Evolutionary conservation across 805 yeast species (phyloP), one percentile per base, ranked within the genome.

Genomic region (Naumovozyma baii): DNA sequence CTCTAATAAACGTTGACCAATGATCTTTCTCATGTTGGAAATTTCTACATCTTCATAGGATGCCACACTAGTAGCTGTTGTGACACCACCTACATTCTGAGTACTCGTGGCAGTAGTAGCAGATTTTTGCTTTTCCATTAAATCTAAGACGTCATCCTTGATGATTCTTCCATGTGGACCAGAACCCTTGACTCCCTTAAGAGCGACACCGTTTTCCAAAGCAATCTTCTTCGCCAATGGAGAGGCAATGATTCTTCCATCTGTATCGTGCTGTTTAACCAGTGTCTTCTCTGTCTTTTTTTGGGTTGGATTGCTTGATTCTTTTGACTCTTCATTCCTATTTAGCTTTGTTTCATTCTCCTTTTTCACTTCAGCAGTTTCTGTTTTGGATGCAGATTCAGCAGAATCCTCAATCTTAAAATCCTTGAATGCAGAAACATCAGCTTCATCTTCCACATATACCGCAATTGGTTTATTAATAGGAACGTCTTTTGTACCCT

Each of bases 391-490:
- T 37, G 76, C 64, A 28, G 74, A 59, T 38, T 75, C 65, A 28
- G 70, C 61, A 19, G 56, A 39, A 18, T 92, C 94, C 54, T 84
- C 96, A 30, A 76, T 86, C 36, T 94, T 80, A 73, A 86, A 92
- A 54, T 74, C 78, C 51, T 77, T 83, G 61, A 92, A 92, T 13
- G 96, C 96, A 26, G 78, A 71, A 44, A 92, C 96, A 56, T 84
- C 95, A 34, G 54, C 78, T 47, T 73, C 72, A 20, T 86, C 83
- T 67, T 90, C 96, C 39, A 90, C 97, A 63, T 83, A 90, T 33
- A 92, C 96, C 46, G 95, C 98, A 62, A 92, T 83, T 57, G 98
- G 97, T 67, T 81, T 79, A 57, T 94, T 94, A 36, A 92, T 95
- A 30, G 94, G 92, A 39, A 90, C 70, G 58, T 90, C 96, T 64